These are phyloP conservation scores for Lophiotrema nucula DNA, from an alignment of 495 filamentous ascomycete species.

Conservation along the genomic window DNA sequence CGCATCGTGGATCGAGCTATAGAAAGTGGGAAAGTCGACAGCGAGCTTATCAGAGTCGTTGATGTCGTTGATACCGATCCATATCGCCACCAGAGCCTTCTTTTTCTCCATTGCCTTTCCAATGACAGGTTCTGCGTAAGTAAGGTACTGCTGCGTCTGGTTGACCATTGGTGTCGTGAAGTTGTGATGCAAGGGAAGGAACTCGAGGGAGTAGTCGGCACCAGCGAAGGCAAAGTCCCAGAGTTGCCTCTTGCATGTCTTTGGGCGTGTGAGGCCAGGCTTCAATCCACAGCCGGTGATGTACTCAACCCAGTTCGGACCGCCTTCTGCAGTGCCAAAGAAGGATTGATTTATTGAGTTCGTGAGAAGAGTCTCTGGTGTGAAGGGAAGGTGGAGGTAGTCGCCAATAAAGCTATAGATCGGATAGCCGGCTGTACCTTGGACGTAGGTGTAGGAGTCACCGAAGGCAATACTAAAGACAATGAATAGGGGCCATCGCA, in stretches of 20 bases:
- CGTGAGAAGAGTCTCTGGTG: slow-evolving; percentile 43
- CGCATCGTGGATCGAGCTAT: slow-evolving; percentile 27
- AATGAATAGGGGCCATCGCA: neutral
- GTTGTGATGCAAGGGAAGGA: slow-evolving; percentile 50
- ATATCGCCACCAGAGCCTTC: slow-evolving; percentile 6
- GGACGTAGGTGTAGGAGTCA: slow-evolving; percentile 56
- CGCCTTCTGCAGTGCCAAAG: slow-evolving; percentile 50
- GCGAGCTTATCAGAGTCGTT: slow-evolving; percentile 17
- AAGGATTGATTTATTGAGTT: slow-evolving; percentile 54
- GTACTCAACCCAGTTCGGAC: slow-evolving; percentile 53
- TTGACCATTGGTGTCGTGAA: slow-evolving; percentile 39
- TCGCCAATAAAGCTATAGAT: slow-evolving; percentile 55
- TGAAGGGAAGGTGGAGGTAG: slow-evolving; percentile 43
- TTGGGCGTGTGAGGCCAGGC: slow-evolving; percentile 41
- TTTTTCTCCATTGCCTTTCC: slow-evolving; percentile 2
- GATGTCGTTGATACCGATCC: slow-evolving; percentile 36
- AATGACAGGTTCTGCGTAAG: neutral
- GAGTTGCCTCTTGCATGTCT: slow-evolving; percentile 46
- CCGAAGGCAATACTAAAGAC: slow-evolving; percentile 52
- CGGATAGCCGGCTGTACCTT: slow-evolving; percentile 49
- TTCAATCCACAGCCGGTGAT: slow-evolving; percentile 48
- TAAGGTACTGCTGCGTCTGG: neutral
- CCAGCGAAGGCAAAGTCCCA: slow-evolving; percentile 60
- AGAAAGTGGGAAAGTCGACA: slow-evolving; percentile 40
- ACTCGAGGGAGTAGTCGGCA: slow-evolving; percentile 48